Conservation (phyloP, 805 yeast genomes). For the Saccharomyces jurei region DNA sequence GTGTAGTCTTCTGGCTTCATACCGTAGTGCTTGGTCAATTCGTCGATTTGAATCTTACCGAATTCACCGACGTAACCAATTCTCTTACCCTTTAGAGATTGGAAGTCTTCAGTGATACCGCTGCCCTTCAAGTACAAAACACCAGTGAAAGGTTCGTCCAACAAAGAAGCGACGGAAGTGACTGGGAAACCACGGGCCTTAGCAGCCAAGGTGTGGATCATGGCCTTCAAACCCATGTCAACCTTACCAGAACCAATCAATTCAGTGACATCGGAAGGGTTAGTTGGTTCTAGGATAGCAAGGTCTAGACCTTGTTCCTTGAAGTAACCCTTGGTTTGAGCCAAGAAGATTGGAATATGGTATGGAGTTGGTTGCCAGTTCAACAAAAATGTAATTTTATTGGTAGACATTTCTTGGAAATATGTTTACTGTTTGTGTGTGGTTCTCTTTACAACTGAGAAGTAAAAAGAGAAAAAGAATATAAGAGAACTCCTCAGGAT, state of each 20-base stretch:
- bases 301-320: slow-evolving; percentile 43
- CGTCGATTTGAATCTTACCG: slow-evolving; percentile 52
- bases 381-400: slow-evolving; percentile 43
- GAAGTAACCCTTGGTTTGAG: slow-evolving; percentile 44
- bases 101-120: slow-evolving; percentile 45
- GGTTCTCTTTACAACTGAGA: not conserved
- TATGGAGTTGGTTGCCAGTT: slow-evolving; percentile 52
- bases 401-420: slow-evolving; percentile 34
- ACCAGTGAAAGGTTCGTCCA: slow-evolving; percentile 54
- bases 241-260: slow-evolving; percentile 49
- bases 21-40: slow-evolving; percentile 46
- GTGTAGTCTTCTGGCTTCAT: slow-evolving; percentile 49
- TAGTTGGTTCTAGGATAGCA: slow-evolving; percentile 47
- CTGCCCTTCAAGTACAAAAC: slow-evolving; percentile 42
- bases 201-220: slow-evolving; percentile 54
- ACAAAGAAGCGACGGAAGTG: slow-evolving; percentile 45
- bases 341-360: slow-evolving; percentile 45
- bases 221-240: slow-evolving; percentile 53
- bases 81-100: slow-evolving; percentile 43
- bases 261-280: slow-evolving; percentile 52
- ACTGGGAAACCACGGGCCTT: slow-evolving; percentile 52
- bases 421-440: not conserved
- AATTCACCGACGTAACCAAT: slow-evolving; percentile 55
- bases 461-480: not conserved
- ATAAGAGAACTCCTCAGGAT: not conserved